These are phyloP conservation scores for Mucor saturninus DNA, from an alignment of 371 early-diverging fungal genomes.

Conservation along the genomic window DNA sequence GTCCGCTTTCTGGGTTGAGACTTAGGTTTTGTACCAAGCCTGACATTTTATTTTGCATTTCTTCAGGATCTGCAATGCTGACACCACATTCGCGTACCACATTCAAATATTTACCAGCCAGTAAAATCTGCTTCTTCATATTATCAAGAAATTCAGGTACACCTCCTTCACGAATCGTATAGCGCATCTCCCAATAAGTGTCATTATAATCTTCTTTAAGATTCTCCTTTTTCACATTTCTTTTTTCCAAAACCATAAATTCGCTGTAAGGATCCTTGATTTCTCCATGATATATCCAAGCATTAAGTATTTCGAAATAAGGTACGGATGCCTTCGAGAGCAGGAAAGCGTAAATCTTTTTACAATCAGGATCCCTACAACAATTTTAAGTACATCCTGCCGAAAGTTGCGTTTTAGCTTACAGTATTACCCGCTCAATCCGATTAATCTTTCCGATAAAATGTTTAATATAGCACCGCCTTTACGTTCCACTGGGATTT, in stretches of 20 bases:
- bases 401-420: conserved; percentile 34
- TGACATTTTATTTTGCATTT: conserved; percentile 38
- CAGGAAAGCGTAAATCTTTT: conserved; percentile 77
- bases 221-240: conserved; percentile 63
- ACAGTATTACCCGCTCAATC: conserved; percentile 63
- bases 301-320: conserved; percentile 77
- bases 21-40: conserved; percentile 15
- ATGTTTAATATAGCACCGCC: conserved; percentile 70
- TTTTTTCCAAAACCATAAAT: conserved; percentile 83
- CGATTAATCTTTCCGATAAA: conserved; percentile 63
- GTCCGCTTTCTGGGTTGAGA: neutral
- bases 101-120: conserved; percentile 94
- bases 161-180: conserved; percentile 65
- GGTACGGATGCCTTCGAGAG: conserved; percentile 81
- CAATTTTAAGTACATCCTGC: conserved; percentile 49
- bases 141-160: conserved; percentile 82
- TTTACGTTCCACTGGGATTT: conserved; percentile 56
- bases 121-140: conserved; percentile 76
- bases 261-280: conserved; percentile 87
- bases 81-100: conserved; percentile 88
- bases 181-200: conserved; percentile 85
- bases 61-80: conserved; percentile 52
- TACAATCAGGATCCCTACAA: conserved; percentile 74
- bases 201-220: conserved; percentile 78
- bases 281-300: conserved; percentile 90